Base-by-base conservation (phyloP, 495 filamentous ascomycete genomes). In the Daldinia concentrica region DNA sequence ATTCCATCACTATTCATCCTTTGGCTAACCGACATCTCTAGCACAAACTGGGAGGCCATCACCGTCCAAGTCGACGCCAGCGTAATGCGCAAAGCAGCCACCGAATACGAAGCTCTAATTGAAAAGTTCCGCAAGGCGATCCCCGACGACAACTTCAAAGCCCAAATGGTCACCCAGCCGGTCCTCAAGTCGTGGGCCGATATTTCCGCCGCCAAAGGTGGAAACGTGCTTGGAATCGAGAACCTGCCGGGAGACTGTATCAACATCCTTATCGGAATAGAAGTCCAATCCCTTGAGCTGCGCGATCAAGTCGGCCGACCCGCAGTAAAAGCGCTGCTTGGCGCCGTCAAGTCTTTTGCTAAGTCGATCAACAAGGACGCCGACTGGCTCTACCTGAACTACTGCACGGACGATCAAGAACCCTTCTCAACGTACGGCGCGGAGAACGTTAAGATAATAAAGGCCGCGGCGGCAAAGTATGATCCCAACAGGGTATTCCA, bases 161-260 rank as follows among this genome's bases (percentile, higher is more conserved):
- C 83, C 0, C 81, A 82, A 1, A 72, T 84, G 29, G 73, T 85
- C 36, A 81, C 85, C 64, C 86, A 88, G 66, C 84, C 80, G 6
- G 77, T 88, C 30, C 81, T 81, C 4, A 75, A 61, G 29, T 70
- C 77, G 9, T 81, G 81, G 43, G 78, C 80, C 9, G 71, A 79
- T 9, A 77, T 82, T 30, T 83, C 83, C 70, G 69, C 72, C 9
- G 80, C 79, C 26, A 78, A 75, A 24, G 86, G 87, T 4, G 86
- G 85, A 1, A 89, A 89, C 64, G 79, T 86, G 11, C 76, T 90
- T 8, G 87, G 87, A 0, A 71, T 89, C 0, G 77, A 82, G 5
- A 64, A 71, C 0, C 72, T 80, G 0, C 65, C 79, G 14, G 81
- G 79, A 0, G 70, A 80, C 63, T 72, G 73, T 22, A 36, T 76